phyloP scores from a whole-genome alignment of 768 basidiomycete genomes.

The Hericium coralloides region DNA sequence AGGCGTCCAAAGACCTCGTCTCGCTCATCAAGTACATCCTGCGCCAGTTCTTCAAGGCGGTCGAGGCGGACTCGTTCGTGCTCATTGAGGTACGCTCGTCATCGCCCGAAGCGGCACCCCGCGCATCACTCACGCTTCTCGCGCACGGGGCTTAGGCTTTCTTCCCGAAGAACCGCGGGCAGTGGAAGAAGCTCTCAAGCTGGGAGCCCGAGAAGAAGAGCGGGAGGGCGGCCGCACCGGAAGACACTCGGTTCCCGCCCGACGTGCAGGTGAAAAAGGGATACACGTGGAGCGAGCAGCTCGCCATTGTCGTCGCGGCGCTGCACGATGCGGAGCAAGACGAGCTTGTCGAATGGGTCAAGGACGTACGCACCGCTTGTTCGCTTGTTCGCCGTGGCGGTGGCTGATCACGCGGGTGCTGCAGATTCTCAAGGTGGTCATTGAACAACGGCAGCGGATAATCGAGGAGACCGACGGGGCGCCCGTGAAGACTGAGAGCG shows the following conservation, averaged over 20 bases:
- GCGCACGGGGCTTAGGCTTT: slow-evolving; percentile 44
- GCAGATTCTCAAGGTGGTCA: slow-evolving; percentile 56
- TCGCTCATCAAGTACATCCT: slow-evolving; percentile 80
- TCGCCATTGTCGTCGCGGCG: slow-evolving; percentile 75
- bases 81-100: slow-evolving; percentile 66
- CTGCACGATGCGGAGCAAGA: slow-evolving; percentile 59
- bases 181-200: slow-evolving; percentile 82
- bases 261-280: slow-evolving; percentile 84
- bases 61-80: slow-evolving; percentile 77
- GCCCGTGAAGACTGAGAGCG: slow-evolving; percentile 21
- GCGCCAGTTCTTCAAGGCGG: slow-evolving; percentile 89
- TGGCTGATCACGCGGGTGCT: slow-evolving; percentile 2
- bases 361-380: slow-evolving; percentile 47
- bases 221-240: slow-evolving; percentile 22
- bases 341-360: slow-evolving; percentile 69
- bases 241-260: slow-evolving; percentile 39
- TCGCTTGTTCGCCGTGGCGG: background rate
- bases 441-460: slow-evolving; percentile 48
- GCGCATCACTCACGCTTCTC: background rate
- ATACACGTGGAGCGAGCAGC: slow-evolving; percentile 81
- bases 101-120: slow-evolving; percentile 19
- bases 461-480: slow-evolving; percentile 52
- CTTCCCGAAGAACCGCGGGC: slow-evolving; percentile 81
- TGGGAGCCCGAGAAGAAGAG: slow-evolving; percentile 51
- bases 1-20: slow-evolving; percentile 75